Percentiles rank a stretch among this genome's conserved stretches.
Conservation (phyloP, 1,139 yeast genomes). For the Pichia norvegensis region DNA sequence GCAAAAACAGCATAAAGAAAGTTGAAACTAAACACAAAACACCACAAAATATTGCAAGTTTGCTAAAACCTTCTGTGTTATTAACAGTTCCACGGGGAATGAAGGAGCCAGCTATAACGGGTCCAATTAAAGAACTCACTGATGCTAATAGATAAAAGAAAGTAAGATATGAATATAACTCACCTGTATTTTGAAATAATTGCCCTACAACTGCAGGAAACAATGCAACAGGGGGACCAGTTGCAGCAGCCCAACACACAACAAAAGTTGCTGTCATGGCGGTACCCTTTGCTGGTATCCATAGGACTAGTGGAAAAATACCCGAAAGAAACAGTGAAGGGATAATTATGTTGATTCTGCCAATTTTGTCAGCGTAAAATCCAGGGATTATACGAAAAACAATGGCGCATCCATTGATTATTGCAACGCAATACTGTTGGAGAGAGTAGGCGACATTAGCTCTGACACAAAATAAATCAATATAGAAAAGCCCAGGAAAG, state of each 20-base stretch:
- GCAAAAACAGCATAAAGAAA: slow-evolving; percentile 9
- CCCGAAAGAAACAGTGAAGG: slow-evolving; percentile 34
- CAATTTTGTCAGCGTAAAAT: slow-evolving; percentile 37
- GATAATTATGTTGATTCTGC: slow-evolving; percentile 37
- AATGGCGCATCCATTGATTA: slow-evolving; percentile 34
- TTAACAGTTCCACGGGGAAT: slow-evolving; percentile 23
- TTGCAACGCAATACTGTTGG: slow-evolving; percentile 37
- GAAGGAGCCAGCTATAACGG: slow-evolving; percentile 27
- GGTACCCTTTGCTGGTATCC: slow-evolving; percentile 36
- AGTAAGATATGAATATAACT: slow-evolving; percentile 24
- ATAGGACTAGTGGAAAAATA: slow-evolving; percentile 34
- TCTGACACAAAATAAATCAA: slow-evolving; percentile 33
- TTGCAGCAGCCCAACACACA: slow-evolving; percentile 30
- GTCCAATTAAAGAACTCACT: slow-evolving; percentile 26
- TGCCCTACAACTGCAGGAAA: slow-evolving; percentile 28
- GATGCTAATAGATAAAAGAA: slow-evolving; percentile 25
- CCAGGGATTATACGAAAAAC: slow-evolving; percentile 47
- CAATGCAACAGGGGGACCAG: slow-evolving; percentile 28
- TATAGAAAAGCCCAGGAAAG: slow-evolving; percentile 26
- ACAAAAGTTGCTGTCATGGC: slow-evolving; percentile 28
- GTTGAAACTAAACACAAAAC: slow-evolving; percentile 20
- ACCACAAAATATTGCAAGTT: slow-evolving; percentile 24
- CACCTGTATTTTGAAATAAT: slow-evolving; percentile 22
- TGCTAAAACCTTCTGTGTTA: slow-evolving; percentile 22
- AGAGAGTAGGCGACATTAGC: slow-evolving; percentile 22